These are phyloP conservation scores for Aureobasidium uvarum DNA, from an alignment of 2,329 filamentous ascomycete genomes.

Conservation along the genomic window DNA sequence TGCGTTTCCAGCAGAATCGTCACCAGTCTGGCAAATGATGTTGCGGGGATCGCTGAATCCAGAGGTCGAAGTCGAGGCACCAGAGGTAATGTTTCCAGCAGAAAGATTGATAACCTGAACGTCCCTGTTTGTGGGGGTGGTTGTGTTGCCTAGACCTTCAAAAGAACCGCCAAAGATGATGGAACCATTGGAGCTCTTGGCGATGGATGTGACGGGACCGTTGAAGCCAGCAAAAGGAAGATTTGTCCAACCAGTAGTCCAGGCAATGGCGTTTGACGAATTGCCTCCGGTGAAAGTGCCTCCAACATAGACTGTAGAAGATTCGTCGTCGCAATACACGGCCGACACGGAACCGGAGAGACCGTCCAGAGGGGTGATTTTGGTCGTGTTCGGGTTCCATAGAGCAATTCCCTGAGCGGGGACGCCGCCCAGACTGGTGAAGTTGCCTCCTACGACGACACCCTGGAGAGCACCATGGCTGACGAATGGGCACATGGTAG, in stretches of 20 bases:
- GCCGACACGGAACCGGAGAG: constrained; percentile 79
- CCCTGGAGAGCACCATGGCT: constrained; percentile 66
- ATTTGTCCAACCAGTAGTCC: constrained; percentile 72
- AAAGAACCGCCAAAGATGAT: constrained; percentile 92
- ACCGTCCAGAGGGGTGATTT: constrained; percentile 72
- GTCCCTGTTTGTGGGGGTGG: constrained; percentile 63
- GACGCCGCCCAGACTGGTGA: constrained; percentile 79
- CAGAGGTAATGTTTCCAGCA: constrained; percentile 69
- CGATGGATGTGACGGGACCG: constrained; percentile 82
- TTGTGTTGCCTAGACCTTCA: constrained; percentile 80
- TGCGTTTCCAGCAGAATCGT: constrained; percentile 69
- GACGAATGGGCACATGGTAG: constrained; percentile 80
- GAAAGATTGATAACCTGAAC: constrained; percentile 80
- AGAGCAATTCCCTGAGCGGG: constrained; percentile 74
- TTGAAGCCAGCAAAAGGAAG: constrained; percentile 94
- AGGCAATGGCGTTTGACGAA: constrained; percentile 87
- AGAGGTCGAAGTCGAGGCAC: constrained; percentile 58
- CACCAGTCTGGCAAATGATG: constrained; percentile 74
- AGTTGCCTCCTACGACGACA: constrained; percentile 88
- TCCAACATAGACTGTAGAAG: constrained; percentile 83
- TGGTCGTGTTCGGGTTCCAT: constrained; percentile 69
- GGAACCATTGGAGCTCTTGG: constrained; percentile 73
- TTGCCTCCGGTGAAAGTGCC: constrained; percentile 77
- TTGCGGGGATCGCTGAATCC: constrained; percentile 75
- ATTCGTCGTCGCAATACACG: constrained; percentile 74